phyloP scores from a whole-genome alignment of 768 basidiomycete genomes.

The Hydnomerulius pinastri region DNA sequence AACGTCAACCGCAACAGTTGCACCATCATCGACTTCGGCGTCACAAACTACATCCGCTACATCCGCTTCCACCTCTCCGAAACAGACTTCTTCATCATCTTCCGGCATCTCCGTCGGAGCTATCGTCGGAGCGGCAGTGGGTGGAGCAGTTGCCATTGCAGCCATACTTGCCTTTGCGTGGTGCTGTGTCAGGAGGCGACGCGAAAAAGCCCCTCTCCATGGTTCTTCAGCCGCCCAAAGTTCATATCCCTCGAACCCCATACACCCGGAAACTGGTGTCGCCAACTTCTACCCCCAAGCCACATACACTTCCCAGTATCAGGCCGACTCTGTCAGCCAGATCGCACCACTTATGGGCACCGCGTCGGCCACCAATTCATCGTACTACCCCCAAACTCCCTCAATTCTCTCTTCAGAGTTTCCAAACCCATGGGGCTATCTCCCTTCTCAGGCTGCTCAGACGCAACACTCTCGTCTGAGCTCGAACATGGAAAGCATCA shows the following conservation, averaged over 20 bases:
- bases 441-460: background rate
- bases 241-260: slow-evolving; percentile 35
- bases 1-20: slow-evolving; percentile 41
- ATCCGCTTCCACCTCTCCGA: slow-evolving; percentile 13
- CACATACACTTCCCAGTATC: slow-evolving; percentile 35
- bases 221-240: slow-evolving; percentile 26
- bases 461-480: slow-evolving; percentile 17
- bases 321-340: slow-evolving; percentile 19
- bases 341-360: slow-evolving; percentile 14
- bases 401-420: slow-evolving; percentile 6
- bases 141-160: slow-evolving; percentile 55
- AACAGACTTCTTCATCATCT: slow-evolving; percentile 20
- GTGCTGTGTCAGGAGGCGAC: slow-evolving; percentile 46
- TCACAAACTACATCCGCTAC: slow-evolving; percentile 13
- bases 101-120: slow-evolving; percentile 42
- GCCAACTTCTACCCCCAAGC: slow-evolving; percentile 35
- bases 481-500: slow-evolving; percentile 23
- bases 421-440: background rate
- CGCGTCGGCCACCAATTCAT: background rate
- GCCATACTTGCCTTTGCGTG: slow-evolving; percentile 50
- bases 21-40: slow-evolving; percentile 23
- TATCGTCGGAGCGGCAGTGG: slow-evolving; percentile 51
- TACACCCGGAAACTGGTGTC: slow-evolving; percentile 37
- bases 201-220: slow-evolving; percentile 27
- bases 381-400: slow-evolving; percentile 7